phyloP scores from a whole-genome alignment of 805 yeast genomes.

The Schizosaccharomyces octosporus region DNA sequence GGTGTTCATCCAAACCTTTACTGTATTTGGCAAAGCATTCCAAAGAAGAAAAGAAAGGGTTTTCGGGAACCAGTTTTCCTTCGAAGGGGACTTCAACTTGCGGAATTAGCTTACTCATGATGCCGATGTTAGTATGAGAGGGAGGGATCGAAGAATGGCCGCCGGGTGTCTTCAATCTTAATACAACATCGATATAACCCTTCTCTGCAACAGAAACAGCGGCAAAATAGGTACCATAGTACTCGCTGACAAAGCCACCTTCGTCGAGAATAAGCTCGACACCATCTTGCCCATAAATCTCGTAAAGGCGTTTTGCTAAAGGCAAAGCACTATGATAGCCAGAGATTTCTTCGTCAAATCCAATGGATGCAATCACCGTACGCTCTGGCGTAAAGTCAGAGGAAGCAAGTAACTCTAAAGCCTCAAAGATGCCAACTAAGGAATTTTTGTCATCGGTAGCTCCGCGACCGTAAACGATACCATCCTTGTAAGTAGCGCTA shows the following conservation, averaged over 20 bases:
- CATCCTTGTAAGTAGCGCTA: constrained; percentile 41
- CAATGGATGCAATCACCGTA: constrained; percentile 38
- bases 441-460: constrained; percentile 50
- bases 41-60: constrained; percentile 33
- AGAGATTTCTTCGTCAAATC: constrained; percentile 57
- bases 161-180: constrained; percentile 36
- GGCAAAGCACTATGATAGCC: constrained; percentile 37
- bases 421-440: constrained; percentile 39
- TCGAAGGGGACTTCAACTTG: constrained; percentile 34
- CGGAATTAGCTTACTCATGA: constrained; percentile 33
- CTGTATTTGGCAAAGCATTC: constrained; percentile 41
- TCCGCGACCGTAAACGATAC: constrained; percentile 53
- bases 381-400: constrained; percentile 35
- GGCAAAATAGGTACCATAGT: constrained; percentile 16
- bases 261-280: constrained; percentile 50
- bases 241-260: constrained; percentile 27
- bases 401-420: constrained; percentile 30
- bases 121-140: constrained; percentile 57
- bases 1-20: constrained; percentile 11
- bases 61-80: constrained; percentile 23
- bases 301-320: constrained; percentile 24
- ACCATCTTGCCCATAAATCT: constrained; percentile 35
- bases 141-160: constrained; percentile 72
- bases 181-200: constrained; percentile 27
- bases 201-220: constrained; percentile 36